Base-by-base conservation (phyloP, 1,139 yeast genomes). In the Geotrichum klebahnii region DNA sequence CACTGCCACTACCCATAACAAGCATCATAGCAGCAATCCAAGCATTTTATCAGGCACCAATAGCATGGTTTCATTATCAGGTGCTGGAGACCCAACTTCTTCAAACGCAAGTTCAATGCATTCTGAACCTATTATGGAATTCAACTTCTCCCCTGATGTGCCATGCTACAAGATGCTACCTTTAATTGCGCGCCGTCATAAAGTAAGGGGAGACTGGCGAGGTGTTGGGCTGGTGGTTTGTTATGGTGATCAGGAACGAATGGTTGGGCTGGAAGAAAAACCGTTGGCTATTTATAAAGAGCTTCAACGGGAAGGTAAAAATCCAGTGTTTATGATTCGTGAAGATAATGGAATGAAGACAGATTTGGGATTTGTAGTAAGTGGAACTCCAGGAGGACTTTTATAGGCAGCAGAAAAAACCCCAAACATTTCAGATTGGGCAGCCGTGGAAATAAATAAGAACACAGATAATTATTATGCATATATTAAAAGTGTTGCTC, bases 311-410 rank as follows among this genome's bases (percentile, higher is more conserved):
- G 77, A 82, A 55, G 97, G 97, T 1, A 77, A 84, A 58, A 88
- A 85, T 61, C 97, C 97, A 0, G 88, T 95, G 1, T 88, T 90
- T 53, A 90, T 90, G 97, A 75, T 90, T 49, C 72, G 97, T 57
- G 94, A 87, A 60, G 75, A 84, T 53, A 95, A 90, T 29, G 80
- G 64, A 23, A 52, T 50, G 43, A 59, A 57, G 39, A 55, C 49
- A 34, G 57, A 53, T 29, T 53, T 50, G 1, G 66, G 68, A 10
- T 61, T 61, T 23, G 60, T 62, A 1, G 66, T 63, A 4, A 58
- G 58, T 14, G 65, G 66, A 3, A 64, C 69, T 5, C 70, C 70
- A 4, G 70, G 70, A 3, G 70, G 70, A 0, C 67, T 66, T 5
- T 46, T 66, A 39, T 64, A 55, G 42, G 8, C 12, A 26, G 12